Evolutionary conservation across 1,284 basidiomycete species (phyloP).

Genomic region (Moniliophthora roreri): DNA sequence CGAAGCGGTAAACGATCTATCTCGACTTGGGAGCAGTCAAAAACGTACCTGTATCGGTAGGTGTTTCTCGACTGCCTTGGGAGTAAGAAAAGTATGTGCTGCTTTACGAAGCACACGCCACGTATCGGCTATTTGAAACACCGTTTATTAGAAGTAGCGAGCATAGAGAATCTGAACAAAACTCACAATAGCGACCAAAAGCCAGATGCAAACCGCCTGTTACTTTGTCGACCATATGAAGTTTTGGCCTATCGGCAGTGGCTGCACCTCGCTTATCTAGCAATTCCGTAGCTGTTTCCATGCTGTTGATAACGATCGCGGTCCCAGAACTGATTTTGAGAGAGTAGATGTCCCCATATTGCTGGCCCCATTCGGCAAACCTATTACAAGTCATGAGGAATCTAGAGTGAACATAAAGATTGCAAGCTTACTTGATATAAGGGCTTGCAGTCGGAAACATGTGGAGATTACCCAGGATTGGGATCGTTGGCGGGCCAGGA

Average conservation of each 20-base stretch:
- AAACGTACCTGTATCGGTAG: slow-evolving; percentile 21
- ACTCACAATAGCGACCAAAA: slow-evolving; percentile 17
- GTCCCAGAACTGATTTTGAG: slow-evolving; percentile 12
- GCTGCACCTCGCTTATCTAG: slow-evolving; percentile 25
- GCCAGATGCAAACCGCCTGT: slow-evolving; percentile 21
- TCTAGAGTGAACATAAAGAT: too few species aligned
- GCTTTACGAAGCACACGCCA: slow-evolving; percentile 32
- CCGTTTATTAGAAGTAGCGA: not conserved
- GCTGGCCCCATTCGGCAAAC: slow-evolving; percentile 3
- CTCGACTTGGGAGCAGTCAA: not conserved
- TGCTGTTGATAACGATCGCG: slow-evolving; percentile 22
- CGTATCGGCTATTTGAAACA: slow-evolving; percentile 16
- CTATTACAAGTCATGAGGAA: slow-evolving; percentile 21
- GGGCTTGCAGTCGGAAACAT: slow-evolving; percentile 25
- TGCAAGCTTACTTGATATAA: slow-evolving; percentile 14
- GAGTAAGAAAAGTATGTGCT: slow-evolving; percentile 27
- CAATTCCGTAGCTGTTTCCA: slow-evolving; percentile 22
- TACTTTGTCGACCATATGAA: slow-evolving; percentile 21
- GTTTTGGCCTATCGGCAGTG: slow-evolving; percentile 23
- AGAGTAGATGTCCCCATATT: slow-evolving; percentile 6
- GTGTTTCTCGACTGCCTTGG: slow-evolving; percentile 22
- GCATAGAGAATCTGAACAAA: not conserved
- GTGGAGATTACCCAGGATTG: slow-evolving; percentile 30
- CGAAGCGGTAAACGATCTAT: not conserved
- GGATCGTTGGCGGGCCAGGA: slow-evolving; percentile 31